These are phyloP conservation scores for Hericium rajendrae DNA, from an alignment of 768 basidiomycete genomes.

Conservation along the genomic window DNA sequence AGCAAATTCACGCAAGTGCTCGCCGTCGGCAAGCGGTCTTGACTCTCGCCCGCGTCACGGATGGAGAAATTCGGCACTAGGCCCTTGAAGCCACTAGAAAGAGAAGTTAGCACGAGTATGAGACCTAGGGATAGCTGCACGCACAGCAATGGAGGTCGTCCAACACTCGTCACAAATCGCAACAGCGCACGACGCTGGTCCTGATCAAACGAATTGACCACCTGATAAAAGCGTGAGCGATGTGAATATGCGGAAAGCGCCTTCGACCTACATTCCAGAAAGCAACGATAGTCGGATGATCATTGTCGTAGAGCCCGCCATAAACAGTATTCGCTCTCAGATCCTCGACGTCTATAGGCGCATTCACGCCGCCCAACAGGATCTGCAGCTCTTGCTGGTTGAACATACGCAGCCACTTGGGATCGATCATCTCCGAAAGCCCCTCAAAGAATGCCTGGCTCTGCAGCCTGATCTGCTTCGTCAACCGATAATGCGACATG, in stretches of 20 bases:
- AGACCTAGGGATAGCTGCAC: constrained; percentile 17
- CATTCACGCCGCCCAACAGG: constrained; percentile 79
- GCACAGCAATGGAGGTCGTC: constrained; percentile 78
- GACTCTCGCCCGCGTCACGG: constrained; percentile 67
- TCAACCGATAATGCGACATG: constrained; percentile 82
- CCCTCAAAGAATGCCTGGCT: constrained; percentile 87
- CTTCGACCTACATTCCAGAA: constrained; percentile 73
- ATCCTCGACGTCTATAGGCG: constrained; percentile 79
- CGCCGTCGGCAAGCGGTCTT: constrained; percentile 59
- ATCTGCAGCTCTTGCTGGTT: constrained; percentile 94
- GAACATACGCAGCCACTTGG: constrained; percentile 91
- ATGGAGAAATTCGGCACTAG: constrained; percentile 85
- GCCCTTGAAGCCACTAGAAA: constrained; percentile 68
- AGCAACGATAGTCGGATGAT: constrained; percentile 57
- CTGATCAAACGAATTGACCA: constrained; percentile 70
- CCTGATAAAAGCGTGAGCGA: constrained; percentile 29
- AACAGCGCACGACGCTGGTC: constrained; percentile 71
- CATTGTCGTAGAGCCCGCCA: constrained; percentile 67
- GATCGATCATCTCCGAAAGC: constrained; percentile 84
- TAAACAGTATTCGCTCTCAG: constrained; percentile 69
- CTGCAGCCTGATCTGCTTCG: constrained; percentile 79
- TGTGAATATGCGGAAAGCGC: background rate
- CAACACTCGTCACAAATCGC: constrained; percentile 89
- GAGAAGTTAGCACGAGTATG: background rate
- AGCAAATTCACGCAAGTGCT: constrained; percentile 91